A percentile compares a stretch with the other conserved stretches of the same genome.
These are phyloP conservation scores for Ogataea haglerorum DNA, from an alignment of 805 yeast species.

Conservation along the genomic window DNA sequence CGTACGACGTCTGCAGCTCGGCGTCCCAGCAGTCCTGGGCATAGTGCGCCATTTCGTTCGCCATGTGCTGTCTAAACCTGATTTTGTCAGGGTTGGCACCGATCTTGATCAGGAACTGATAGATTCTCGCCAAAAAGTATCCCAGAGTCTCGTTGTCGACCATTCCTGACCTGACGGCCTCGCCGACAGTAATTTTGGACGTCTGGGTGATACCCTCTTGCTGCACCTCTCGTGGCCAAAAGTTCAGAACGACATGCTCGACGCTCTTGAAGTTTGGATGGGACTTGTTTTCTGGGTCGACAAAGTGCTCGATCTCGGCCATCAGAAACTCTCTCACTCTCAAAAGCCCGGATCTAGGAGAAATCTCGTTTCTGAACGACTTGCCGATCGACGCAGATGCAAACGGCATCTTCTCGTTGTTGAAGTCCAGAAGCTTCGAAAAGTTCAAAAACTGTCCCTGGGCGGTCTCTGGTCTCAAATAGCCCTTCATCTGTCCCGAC, in stretches of 20 bases:
- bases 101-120: slow-evolving; percentile 74
- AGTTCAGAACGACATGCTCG: slow-evolving; percentile 64
- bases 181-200: slow-evolving; percentile 69
- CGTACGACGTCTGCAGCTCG: slow-evolving; percentile 90
- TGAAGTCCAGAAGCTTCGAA: slow-evolving; percentile 87
- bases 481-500: slow-evolving; percentile 93
- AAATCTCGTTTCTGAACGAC: slow-evolving; percentile 97
- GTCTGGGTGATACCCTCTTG: slow-evolving; percentile 76
- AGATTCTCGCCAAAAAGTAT: slow-evolving; percentile 92
- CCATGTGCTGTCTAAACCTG: slow-evolving; percentile 98
- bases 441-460: slow-evolving; percentile 99
- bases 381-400: slow-evolving; percentile 99
- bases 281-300: slow-evolving; percentile 84
- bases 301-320: slow-evolving; percentile 99
- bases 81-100: slow-evolving; percentile 84
- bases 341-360: slow-evolving; percentile 95
- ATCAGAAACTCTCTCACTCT: slow-evolving; percentile 98
- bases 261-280: slow-evolving; percentile 81
- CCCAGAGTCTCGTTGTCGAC: slow-evolving; percentile 97
- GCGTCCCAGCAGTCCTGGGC: slow-evolving; percentile 99
- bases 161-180: slow-evolving; percentile 83
- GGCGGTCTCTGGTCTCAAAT: slow-evolving; percentile 97
- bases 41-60: slow-evolving; percentile 99
- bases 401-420: slow-evolving; percentile 96
- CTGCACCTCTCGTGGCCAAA: slow-evolving; percentile 86